A percentile compares a stretch with the other conserved stretches of the same genome.
Conservation (phyloP, 192 early-diverging fungal genomes). For the Backusella liffmaniae region DNA sequence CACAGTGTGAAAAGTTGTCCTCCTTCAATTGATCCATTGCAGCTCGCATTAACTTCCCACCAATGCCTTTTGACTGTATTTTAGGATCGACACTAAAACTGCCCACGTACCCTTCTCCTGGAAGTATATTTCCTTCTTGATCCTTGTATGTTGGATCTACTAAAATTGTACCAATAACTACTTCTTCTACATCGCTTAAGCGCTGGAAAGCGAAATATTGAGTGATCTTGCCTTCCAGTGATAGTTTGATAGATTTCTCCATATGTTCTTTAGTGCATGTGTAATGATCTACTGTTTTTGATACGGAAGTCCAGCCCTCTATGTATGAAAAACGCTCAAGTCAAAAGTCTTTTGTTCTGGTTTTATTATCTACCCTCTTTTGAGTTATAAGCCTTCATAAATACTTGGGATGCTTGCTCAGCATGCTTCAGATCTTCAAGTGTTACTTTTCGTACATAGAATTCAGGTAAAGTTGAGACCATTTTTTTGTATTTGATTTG, state of each 20-base stretch:
- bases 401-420: slow-evolving; percentile 15
- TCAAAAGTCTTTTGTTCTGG: neutral
- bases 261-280: slow-evolving; percentile 32
- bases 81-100: slow-evolving; percentile 43
- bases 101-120: slow-evolving; percentile 40
- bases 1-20: slow-evolving; percentile 25
- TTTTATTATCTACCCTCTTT: slow-evolving; percentile 14
- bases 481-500: neutral
- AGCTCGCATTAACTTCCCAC: slow-evolving; percentile 41
- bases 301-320: slow-evolving; percentile 52
- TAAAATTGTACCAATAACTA: slow-evolving; percentile 45
- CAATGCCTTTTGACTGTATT: slow-evolving; percentile 47
- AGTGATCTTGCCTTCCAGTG: slow-evolving; percentile 25
- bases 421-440: neutral
- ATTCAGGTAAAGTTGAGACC: neutral
- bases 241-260: slow-evolving; percentile 22
- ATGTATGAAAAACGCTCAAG: neutral
- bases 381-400: slow-evolving; percentile 44
- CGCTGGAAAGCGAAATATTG: slow-evolving; percentile 38
- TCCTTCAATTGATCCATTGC: slow-evolving; percentile 27
- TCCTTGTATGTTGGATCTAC: slow-evolving; percentile 34
- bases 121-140: neutral
- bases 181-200: neutral
- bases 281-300: slow-evolving; percentile 38
- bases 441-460: neutral